Conservation (phyloP, 768 basidiomycete genomes). For the Russula olivacea region DNA sequence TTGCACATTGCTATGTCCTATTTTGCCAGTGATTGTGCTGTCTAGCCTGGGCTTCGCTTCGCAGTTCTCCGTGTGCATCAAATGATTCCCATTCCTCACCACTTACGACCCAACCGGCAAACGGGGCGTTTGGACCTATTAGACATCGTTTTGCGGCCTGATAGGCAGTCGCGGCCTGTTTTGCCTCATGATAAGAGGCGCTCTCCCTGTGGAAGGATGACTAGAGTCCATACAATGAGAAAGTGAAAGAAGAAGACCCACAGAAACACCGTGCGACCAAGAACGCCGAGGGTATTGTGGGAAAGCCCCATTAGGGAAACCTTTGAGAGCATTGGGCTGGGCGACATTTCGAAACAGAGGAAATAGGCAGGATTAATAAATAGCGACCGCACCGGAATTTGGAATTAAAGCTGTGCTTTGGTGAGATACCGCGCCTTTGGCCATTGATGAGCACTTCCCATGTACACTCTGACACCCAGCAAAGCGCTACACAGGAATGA, state of each 20-base stretch:
- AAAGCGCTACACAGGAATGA: slow-evolving; percentile 46
- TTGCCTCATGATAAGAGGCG: slow-evolving; percentile 43
- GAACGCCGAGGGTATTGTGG: slow-evolving; percentile 26
- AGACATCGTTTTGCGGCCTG: slow-evolving; percentile 48
- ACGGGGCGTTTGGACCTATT: slow-evolving; percentile 40
- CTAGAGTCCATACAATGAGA: neutral
- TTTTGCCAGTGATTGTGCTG: neutral
- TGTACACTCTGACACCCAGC: slow-evolving; percentile 53
- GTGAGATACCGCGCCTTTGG: slow-evolving; percentile 66
- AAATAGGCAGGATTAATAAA: neutral
- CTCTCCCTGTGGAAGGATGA: slow-evolving; percentile 14
- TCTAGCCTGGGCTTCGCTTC: neutral
- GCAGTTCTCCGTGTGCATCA: slow-evolving; percentile 22
- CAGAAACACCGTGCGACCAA: slow-evolving; percentile 20
- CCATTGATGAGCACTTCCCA: slow-evolving; percentile 74
- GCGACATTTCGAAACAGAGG: neutral
- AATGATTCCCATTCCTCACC: slow-evolving; percentile 53
- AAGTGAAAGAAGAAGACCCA: slow-evolving; percentile 14
- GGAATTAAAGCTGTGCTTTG: slow-evolving; percentile 57
- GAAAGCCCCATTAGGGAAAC: slow-evolving; percentile 49
- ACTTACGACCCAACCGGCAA: slow-evolving; percentile 58
- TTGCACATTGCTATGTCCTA: neutral
- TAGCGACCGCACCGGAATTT: slow-evolving; percentile 49
- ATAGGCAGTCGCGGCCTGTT: slow-evolving; percentile 41
- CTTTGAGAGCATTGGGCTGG: slow-evolving; percentile 50